Evolutionary conservation across 2,329 filamentous ascomycete species (phyloP).

Genomic region (Penicillium sp.): DNA sequence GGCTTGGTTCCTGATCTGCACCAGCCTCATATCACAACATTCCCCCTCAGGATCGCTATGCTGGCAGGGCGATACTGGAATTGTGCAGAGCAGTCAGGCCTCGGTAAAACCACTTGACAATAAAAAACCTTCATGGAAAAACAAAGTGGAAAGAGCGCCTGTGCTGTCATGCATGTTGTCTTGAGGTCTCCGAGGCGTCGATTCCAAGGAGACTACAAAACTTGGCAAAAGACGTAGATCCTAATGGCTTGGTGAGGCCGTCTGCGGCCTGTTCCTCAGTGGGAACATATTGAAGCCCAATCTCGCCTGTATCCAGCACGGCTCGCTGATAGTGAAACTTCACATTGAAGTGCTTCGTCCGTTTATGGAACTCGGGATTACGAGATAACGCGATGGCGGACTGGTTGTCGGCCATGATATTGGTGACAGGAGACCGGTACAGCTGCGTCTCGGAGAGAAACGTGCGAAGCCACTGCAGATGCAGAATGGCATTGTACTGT

Average conservation of each 20-base stretch:
- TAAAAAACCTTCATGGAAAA: slow-evolving; percentile 5
- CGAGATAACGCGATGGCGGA: slow-evolving; percentile 8
- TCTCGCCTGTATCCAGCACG: too few relatives aligned
- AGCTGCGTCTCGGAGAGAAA: slow-evolving; percentile 7
- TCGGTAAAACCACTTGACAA: slow-evolving; percentile 12
- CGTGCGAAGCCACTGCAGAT: slow-evolving; percentile 13
- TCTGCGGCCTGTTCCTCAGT: slow-evolving; percentile 3
- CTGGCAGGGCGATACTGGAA: slow-evolving; percentile 1
- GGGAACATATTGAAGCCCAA: too few relatives aligned
- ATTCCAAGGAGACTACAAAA: too few relatives aligned
- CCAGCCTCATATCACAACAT: too few relatives aligned
- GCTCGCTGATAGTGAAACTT: not conserved
- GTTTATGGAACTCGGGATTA: slow-evolving; percentile 14
- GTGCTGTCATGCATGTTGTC: not conserved
- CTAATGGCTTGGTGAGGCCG: not conserved
- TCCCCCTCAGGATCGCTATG: too few relatives aligned
- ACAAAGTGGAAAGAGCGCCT: slow-evolving; percentile 8
- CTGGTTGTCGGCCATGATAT: slow-evolving; percentile 15
- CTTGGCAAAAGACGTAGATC: too few relatives aligned
- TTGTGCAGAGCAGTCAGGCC: slow-evolving; percentile 3
- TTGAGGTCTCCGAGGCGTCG: not conserved
- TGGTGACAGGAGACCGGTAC: slow-evolving; percentile 6
- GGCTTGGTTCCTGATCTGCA: too few relatives aligned
- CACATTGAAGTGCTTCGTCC: slow-evolving; percentile 15
- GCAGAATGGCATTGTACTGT: too few relatives aligned